Base-by-base conservation (phyloP, 2,329 filamentous ascomycete genomes). In the Beauveria scarabaeidicola region DNA sequence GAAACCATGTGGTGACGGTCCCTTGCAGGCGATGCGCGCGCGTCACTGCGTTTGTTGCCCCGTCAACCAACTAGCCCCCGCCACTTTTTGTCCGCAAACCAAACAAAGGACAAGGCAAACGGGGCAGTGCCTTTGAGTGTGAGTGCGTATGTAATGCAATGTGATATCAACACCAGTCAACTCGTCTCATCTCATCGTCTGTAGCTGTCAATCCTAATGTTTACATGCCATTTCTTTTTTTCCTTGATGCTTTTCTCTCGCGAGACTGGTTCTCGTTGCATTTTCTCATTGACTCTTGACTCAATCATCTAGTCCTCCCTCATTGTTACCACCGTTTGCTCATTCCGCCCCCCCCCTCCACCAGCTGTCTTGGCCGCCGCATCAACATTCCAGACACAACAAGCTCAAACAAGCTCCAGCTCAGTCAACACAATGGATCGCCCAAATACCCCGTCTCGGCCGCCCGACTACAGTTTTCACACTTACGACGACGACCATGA, bases 391-490 rank as follows among this genome's bases (percentile, higher is more conserved):
- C 69, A 68, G 61, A 41, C 40, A 48, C 38, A 32, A 23, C 52
- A 27, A 44, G 44, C 32, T 23, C 61, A 62, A 58, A 61, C 5
- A 60, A 47, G 58, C 52, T 47, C 10, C 52, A 38, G 23, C 59
- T 60, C 59, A 57, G 52, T 60, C 58, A 61, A 60, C 52, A 62
- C 56, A 57, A 83, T 83, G 80, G 78, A 81, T 66, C 73, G 75
- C 48, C 76, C 77, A 67, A 77, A 74, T 66, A 78, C 76, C 65
- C 79, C 80, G 48, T 75, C 77, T 38, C 74, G 78, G 64, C 81
- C 80, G 61, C 82, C 83, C 36, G 81, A 83, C 63, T 87, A 86
- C 67, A 75, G 75, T 63, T 75, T 83, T 57, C 80, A 80, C 21
- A 71, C 72, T 57, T 86, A 87, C 67, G 78, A 82, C 66, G 80